Percentiles rank a stretch among this genome's conserved stretches.
Conservation (phyloP, 148 eudicot species). For the Drosera capensis region DNA sequence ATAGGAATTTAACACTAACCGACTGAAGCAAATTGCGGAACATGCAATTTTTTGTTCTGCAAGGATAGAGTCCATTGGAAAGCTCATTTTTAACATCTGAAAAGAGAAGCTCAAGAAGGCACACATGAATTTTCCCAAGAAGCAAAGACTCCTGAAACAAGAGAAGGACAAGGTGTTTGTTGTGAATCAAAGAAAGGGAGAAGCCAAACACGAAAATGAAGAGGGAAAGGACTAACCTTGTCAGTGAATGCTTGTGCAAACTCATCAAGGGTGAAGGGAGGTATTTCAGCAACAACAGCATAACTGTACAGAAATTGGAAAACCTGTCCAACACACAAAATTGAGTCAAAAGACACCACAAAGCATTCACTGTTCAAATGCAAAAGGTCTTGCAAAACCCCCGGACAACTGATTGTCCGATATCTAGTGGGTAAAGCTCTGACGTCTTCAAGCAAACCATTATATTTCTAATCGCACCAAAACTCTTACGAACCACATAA, state of each 20-base stretch:
- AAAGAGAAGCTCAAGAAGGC: slow-evolving; percentile 55
- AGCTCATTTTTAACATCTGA: slow-evolving; percentile 61
- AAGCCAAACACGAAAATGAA: neutral
- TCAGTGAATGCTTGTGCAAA: slow-evolving; percentile 68
- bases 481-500: too few species aligned
- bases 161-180: neutral
- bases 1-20: slow-evolving; percentile 29
- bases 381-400: neutral
- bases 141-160: slow-evolving; percentile 57
- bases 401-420: too few species aligned
- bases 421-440: too few species aligned
- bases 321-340: slow-evolving; percentile 28
- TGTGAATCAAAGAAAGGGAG: neutral
- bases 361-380: neutral
- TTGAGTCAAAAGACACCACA: neutral
- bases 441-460: too few species aligned
- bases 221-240: slow-evolving; percentile 32
- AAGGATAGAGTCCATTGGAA: slow-evolving; percentile 22
- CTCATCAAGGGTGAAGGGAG: slow-evolving; percentile 75
- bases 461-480: too few species aligned
- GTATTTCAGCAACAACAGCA: slow-evolving; percentile 35
- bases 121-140: slow-evolving; percentile 60
- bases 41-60: slow-evolving; percentile 52
- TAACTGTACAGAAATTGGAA: slow-evolving; percentile 79
- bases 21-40: slow-evolving; percentile 47